phyloP scores from a whole-genome alignment of 1,284 basidiomycete species.

The Sporisorium exsertum region DNA sequence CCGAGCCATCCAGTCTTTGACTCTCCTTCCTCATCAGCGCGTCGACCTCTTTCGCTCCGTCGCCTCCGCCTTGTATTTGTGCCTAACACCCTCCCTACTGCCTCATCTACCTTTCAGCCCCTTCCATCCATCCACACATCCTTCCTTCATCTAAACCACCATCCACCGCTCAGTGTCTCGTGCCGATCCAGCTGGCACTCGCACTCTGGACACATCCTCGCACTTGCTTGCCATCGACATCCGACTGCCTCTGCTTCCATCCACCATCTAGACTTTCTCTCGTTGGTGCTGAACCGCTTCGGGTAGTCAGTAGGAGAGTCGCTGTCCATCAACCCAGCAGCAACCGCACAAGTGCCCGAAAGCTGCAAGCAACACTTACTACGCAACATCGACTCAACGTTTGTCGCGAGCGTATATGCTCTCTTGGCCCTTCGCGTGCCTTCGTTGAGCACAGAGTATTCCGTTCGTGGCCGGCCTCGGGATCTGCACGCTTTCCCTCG shows the following conservation, averaged over 20 bases:
- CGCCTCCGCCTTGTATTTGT: slow-evolving; percentile 19
- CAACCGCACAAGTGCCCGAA: not conserved
- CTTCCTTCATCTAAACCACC: not conserved
- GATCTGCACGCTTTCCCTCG: not conserved
- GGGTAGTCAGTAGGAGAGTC: not conserved
- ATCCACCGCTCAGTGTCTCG: not conserved
- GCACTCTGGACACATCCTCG: not conserved
- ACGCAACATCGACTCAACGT: not conserved
- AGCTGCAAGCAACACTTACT: not conserved
- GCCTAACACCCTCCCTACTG: slow-evolving; percentile 8
- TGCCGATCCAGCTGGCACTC: not conserved
- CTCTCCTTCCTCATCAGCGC: slow-evolving; percentile 6
- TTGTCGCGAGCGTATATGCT: not conserved
- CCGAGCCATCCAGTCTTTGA: not conserved
- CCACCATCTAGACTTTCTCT: not conserved
- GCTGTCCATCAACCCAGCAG: not conserved
- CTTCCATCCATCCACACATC: slow-evolving; percentile 3
- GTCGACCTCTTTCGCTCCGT: not conserved
- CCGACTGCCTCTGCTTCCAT: not conserved
- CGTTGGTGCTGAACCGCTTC: not conserved
- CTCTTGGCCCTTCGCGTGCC: not conserved
- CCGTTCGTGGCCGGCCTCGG: not conserved
- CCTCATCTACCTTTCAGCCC: slow-evolving; percentile 2
- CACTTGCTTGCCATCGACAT: not conserved
- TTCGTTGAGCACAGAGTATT: not conserved